phyloP scores from a whole-genome alignment of 2,329 filamentous ascomycete genomes.

The Cercospora berteroae region DNA sequence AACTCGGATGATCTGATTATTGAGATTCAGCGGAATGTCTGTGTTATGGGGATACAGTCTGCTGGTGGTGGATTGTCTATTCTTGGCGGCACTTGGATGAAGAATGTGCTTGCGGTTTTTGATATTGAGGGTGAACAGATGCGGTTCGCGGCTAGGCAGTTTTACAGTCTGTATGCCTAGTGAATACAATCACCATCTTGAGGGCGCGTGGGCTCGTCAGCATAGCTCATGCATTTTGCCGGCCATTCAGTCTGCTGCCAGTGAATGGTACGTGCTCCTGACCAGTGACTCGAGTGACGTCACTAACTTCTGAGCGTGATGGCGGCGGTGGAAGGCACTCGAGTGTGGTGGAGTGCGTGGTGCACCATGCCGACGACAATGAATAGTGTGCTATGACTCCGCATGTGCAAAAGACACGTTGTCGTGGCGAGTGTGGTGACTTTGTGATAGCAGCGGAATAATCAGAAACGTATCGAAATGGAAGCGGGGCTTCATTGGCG shows the following conservation, averaged over 20 bases:
- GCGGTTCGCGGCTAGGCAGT: constrained; percentile 45
- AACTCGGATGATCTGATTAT: constrained; percentile 35
- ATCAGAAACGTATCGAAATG: background rate
- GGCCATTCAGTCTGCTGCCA: background rate
- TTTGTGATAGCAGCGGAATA: background rate
- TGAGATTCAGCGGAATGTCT: constrained; percentile 23
- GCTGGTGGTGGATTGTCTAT: constrained; percentile 39
- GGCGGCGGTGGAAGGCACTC: background rate
- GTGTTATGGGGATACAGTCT: constrained; percentile 38
- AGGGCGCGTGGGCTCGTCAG: background rate
- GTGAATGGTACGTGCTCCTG: background rate
- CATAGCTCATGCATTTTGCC: background rate
- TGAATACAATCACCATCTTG: background rate
- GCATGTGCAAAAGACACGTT: background rate
- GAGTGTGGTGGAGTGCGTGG: background rate
- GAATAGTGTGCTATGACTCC: background rate
- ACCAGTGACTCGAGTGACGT: background rate
- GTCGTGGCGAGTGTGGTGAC: background rate
- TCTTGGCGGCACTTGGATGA: constrained; percentile 50
- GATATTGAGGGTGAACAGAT: constrained; percentile 50
- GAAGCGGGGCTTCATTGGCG: background rate
- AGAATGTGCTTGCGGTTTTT: constrained; percentile 53
- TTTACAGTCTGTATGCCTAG: constrained; percentile 17
- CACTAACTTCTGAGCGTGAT: background rate
- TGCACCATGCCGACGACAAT: background rate